Conservation (phyloP, 1,139 yeast genomes). For the Pichia sp. region DNA sequence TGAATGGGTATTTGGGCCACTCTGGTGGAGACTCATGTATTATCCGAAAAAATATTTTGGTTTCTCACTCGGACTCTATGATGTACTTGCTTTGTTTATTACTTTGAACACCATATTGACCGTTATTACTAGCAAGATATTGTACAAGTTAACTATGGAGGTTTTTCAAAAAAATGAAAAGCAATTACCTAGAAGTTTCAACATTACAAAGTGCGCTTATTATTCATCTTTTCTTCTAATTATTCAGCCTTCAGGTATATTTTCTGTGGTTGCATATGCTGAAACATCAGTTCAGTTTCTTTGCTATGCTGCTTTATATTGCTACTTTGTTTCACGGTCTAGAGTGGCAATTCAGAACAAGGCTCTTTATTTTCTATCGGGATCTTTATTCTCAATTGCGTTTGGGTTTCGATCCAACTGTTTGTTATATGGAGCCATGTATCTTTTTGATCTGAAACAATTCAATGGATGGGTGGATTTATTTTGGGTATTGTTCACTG, state of each 20-base stretch:
- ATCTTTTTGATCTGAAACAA: conserved; percentile 48
- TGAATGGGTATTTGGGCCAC: conserved; percentile 82
- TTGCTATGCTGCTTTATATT: conserved; percentile 52
- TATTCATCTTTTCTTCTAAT: conserved; percentile 47
- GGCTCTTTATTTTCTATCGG: conserved; percentile 47
- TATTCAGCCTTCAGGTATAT: conserved; percentile 77
- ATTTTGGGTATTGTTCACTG: conserved; percentile 37
- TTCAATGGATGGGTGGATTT: conserved; percentile 3
- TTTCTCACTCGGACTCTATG: conserved; percentile 34
- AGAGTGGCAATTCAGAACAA: conserved; percentile 5
- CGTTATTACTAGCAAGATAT: conserved; percentile 42
- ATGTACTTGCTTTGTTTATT: conserved; percentile 40
- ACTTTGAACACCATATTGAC: conserved; percentile 52
- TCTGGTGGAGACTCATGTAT: conserved; percentile 59
- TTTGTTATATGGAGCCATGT: conserved; percentile 64
- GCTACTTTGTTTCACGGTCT: conserved; percentile 42
- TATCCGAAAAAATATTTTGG: not conserved
- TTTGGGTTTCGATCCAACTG: conserved; percentile 73
- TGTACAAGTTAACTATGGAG: conserved; percentile 49
- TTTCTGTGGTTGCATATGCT: conserved; percentile 69
- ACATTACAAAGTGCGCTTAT: conserved; percentile 29
- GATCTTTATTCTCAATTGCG: conserved; percentile 53
- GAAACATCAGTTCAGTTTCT: conserved; percentile 72
- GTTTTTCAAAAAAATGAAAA: conserved; percentile 18
- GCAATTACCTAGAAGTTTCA: conserved; percentile 9